Evolutionary conservation across 202 grass and related monocot species (phyloP), one percentile per base, ranked within the genome.

Genomic region (Elaeis oleifera): DNA sequence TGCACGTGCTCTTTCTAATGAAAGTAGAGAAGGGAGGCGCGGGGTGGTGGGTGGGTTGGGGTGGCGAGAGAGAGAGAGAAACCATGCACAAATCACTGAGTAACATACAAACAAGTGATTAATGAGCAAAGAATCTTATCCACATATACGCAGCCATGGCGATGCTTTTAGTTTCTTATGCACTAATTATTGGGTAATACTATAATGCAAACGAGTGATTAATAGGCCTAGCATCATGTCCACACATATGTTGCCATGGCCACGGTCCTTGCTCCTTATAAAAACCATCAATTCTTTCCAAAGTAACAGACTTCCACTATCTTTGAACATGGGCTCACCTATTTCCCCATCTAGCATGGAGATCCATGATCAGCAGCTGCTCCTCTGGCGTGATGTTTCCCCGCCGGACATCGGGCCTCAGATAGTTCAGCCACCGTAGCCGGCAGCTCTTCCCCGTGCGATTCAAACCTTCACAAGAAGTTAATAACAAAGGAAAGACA

Each of bases 271-370:
- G 39, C 13, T 50, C 5, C 24, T 23, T 50, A 64, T 50, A 17
- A 21, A 6, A 44, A 44, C 36, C 36, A 44, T 44, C 9, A 44
- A 39, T 44, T 39, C 36, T 44, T 44, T 44, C 36, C 36, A 44
- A 44, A 44, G 9, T 44, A 13, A 11, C 36, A 44, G 36, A 13
- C 7, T 44, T 44, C 36, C 36, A 44, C 3, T 22, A 16, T 66
- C 18, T 65, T 52, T 16, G 19, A 20, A 4, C 32, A 13, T 58
- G 65, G 6, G 51, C 69, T 69, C 39, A 85, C 84, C 68, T 88
- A 71, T 88, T 88, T 51, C 84, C 84, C 79, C 79, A 88, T 59
- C 50, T 77, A 32, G 72, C 29, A 49, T 88, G 80, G 5, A 88
- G 76, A 6, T 76, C 64, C 23, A 80, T 57, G 70, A 88, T 68